Evolutionary conservation across 345 rosid genomes (phyloP), one percentile per base, ranked within the genome.

Genomic region (Heritiera fomes): DNA sequence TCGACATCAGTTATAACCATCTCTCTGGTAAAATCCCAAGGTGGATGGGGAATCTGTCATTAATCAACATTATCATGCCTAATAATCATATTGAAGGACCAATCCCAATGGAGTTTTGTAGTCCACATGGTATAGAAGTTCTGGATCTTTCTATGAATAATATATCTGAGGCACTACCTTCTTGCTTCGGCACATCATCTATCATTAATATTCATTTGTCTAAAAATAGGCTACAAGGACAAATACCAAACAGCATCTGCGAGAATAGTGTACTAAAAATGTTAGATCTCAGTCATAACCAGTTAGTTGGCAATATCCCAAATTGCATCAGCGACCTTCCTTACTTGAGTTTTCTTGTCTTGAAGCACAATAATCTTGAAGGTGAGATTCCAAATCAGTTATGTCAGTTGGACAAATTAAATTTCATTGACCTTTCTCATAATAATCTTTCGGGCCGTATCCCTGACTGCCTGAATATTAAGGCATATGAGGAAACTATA

Each of bases 361-460:
- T 34, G 3, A 40, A 59, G 9, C 41, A 83, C 18, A 84, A 72
- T 53, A 38, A 40, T 13, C 8, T 72, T 55, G 62, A 52, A 28
- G 76, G 76, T 1, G 20, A 38, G 81, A 38, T 81, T 3, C 77
- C 82, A 14, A 38, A 7, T 43, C 53, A 62, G 13, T 9, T 83
- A 4, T 84, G 89, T 14, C 45, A 40, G 12, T 52, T 84, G 38
- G 7, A 30, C 2, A 11, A 45, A 0, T 41, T 86, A 52, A 77
- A 62, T 11, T 32, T 81, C 4, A 13, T 84, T 1, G 84, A 83
- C 77, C 75, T 85, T 11, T 85, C 87, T 49, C 71, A 38, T 13
- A 78, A 78, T 6, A 62, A 47, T 60, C 62, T 78, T 61, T 71
- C 15, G 34, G 71, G 81, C 50, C 2, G 4, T 3, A 71, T 78